Evolutionary conservation across 352 stramenopile genomes (phyloP), one percentile per base, ranked within the genome.

Genomic region (Phytophthora foliorum): DNA sequence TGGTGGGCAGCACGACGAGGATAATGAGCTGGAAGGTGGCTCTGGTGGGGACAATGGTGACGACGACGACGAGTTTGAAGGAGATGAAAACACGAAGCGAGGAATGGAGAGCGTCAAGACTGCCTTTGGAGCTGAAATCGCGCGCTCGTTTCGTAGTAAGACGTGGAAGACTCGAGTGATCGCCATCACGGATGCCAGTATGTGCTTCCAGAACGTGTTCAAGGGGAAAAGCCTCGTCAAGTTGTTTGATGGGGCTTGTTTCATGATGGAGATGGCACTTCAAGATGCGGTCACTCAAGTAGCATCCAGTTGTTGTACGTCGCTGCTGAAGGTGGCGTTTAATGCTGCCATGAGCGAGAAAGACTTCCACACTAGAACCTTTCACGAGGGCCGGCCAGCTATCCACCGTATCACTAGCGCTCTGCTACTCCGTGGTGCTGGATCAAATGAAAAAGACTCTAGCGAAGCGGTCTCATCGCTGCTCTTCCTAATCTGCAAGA

Each of bases 401-500:
- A 79, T 94, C 50, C 71, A 72, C 14, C 72, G 79, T 21, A 86
- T 95, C 21, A 60, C 78, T 1, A 77, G 72, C 17, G 51, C 75
- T 6, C 51, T 94, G 4, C 55, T 94, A 22, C 61, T 62, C 0
- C 76, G 88, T 29, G 88, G 81, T 6, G 82, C 86, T 0, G 80
- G 74, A 1, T 89, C 82, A 8, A 93, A 93, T 54, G 82, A 95
- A 55, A 93, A 92, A 74, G 88, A 95, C 27, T 70, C 88, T 1
- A 93, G 86, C 19, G 86, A 95, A 55, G 86, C 86, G 0, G 83
- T 94, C 1, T 77, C 83, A 1, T 91, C 82, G 22, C 59, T 95
- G 21, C 69, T 95, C 0, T 95, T 92, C 41, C 69, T 95, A 45
- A 90, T 93, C 39, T 94, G 84, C 72, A 95, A 95, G 61, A 95